phyloP scores from a whole-genome alignment of 805 yeast genomes.

The Naumovozyma castellii region DNA sequence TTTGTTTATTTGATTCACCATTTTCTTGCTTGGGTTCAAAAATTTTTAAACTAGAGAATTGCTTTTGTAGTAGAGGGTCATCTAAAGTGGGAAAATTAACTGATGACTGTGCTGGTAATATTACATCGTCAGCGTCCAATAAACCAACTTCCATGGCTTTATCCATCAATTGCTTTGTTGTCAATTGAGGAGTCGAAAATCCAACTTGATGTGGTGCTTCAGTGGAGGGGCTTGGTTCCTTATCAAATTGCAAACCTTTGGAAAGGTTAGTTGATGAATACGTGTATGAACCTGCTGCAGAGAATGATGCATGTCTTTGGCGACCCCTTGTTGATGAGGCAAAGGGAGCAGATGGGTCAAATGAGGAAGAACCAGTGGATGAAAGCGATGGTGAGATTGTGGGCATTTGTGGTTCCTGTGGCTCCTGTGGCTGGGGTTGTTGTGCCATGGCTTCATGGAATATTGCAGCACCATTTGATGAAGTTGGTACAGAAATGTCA shows the following conservation, averaged over 20 bases:
- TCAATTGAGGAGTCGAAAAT: slow-evolving; percentile 70
- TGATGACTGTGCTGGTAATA: slow-evolving; percentile 14
- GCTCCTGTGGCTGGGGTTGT: too few relatives aligned
- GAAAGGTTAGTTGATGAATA: slow-evolving; percentile 10
- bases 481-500: not conserved
- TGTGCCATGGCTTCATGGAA: too few relatives aligned
- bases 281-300: slow-evolving; percentile 32
- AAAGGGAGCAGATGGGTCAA: not conserved
- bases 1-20: not conserved
- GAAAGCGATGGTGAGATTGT: not conserved
- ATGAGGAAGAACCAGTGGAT: not conserved
- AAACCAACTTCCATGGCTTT: slow-evolving; percentile 22
- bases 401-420: too few relatives aligned
- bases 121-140: slow-evolving; percentile 16
- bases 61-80: not conserved
- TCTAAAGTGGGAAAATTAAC: not conserved
- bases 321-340: slow-evolving; percentile 6
- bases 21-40: not conserved
- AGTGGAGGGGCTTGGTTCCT: not conserved
- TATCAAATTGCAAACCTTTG: not conserved
- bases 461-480: too few relatives aligned
- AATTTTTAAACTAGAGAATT: not conserved
- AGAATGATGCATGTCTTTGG: slow-evolving; percentile 34
- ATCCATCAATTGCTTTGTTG: slow-evolving; percentile 36
- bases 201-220: slow-evolving; percentile 54